phyloP scores from a whole-genome alignment of 208 protist species.

The Trypanosoma theileri region DNA sequence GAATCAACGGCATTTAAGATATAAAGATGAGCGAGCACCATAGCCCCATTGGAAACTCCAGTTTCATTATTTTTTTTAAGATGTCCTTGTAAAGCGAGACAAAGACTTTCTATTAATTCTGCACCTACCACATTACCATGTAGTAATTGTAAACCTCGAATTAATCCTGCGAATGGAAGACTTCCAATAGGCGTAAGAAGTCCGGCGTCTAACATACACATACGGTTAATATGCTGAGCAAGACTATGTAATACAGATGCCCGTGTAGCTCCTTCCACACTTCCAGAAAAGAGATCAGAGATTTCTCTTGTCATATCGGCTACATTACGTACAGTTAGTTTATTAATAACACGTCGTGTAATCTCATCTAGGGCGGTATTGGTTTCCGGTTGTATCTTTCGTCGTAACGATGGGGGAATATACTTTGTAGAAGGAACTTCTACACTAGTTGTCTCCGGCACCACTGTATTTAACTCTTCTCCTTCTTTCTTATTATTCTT shows the following conservation, averaged over 20 bases:
- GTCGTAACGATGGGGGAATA: conserved; percentile 20
- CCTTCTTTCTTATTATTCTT: not conserved
- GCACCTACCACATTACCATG: conserved; percentile 69
- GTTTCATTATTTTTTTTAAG: conserved; percentile 51
- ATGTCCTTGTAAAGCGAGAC: conserved; percentile 44
- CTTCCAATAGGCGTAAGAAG: conserved; percentile 53
- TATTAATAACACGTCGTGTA: conserved; percentile 66
- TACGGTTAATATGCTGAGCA: conserved; percentile 48
- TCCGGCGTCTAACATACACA: conserved; percentile 58
- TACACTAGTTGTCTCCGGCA: not conserved
- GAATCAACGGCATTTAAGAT: conserved; percentile 69
- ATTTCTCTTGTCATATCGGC: conserved; percentile 63
- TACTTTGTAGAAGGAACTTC: conserved; percentile 8
- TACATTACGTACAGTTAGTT: conserved; percentile 79
- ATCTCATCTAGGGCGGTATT: conserved; percentile 33
- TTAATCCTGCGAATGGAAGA: conserved; percentile 71
- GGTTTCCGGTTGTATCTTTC: not conserved
- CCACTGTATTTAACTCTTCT: not conserved
- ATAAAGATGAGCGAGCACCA: conserved; percentile 77
- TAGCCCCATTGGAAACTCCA: conserved; percentile 51
- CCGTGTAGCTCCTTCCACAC: conserved; percentile 43
- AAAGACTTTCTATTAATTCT: conserved; percentile 62
- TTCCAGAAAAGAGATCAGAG: conserved; percentile 38
- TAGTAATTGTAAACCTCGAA: conserved; percentile 75
- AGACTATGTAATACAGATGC: conserved; percentile 56